A percentile compares a stretch with the other conserved stretches of the same genome.
Conservation (phyloP, 257 asterid species). For the Solanum pimpinellifolium region DNA sequence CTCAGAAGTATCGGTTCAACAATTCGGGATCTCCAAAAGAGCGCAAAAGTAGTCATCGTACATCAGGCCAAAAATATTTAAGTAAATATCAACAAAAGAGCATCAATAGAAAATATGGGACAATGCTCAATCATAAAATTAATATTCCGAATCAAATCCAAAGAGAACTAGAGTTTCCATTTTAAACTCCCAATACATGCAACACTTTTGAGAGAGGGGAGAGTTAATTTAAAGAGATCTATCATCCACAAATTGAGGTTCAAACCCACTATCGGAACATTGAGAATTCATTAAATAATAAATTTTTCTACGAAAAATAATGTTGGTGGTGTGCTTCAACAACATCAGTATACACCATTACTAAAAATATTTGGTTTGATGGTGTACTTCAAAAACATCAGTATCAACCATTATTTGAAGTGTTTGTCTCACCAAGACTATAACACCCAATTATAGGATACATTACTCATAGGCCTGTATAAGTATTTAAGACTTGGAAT, state of each 20-base stretch:
- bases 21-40: conserved; percentile 2
- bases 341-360: too few species aligned
- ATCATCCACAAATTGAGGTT: neutral
- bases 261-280: neutral
- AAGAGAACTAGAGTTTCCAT: neutral
- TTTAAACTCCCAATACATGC: neutral
- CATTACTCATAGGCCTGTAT: neutral
- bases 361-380: too few species aligned
- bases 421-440: neutral
- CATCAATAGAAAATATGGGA: neutral
- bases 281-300: neutral
- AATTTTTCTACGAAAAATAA: neutral
- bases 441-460: neutral
- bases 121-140: neutral
- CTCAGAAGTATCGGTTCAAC: conserved; percentile 18
- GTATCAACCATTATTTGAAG: neutral
- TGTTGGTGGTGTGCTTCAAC: too few species aligned
- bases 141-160: neutral
- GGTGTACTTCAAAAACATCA: neutral
- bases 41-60: neutral
- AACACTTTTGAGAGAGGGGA: neutral
- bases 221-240: neutral
- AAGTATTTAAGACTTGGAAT: neutral
- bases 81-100: neutral
- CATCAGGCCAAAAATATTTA: neutral